Conservation (phyloP, 768 basidiomycete genomes). For the Krasilnikovozyma curviuscula region DNA sequence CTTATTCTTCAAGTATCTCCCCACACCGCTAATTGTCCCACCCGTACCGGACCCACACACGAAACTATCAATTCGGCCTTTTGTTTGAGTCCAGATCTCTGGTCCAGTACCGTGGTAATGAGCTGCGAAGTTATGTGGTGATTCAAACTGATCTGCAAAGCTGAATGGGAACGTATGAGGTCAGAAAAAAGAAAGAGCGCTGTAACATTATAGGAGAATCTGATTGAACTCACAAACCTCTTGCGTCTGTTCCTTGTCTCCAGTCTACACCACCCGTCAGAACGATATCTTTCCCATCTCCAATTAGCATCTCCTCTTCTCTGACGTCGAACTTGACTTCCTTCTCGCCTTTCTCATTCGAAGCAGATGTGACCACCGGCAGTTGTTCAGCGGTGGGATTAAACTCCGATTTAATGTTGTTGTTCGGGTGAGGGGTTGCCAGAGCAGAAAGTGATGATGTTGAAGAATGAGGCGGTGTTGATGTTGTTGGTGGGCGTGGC, state of each 20-base stretch:
- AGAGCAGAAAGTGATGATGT: neutral
- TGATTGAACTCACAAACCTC: conserved; percentile 9
- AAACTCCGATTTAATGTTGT: neutral
- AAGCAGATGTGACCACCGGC: neutral
- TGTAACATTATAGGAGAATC: neutral
- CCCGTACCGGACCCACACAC: conserved; percentile 79
- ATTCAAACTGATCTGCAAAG: conserved; percentile 94
- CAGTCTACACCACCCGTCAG: conserved; percentile 3
- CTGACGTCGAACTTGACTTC: neutral
- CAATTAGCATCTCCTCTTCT: neutral
- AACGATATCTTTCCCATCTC: conserved; percentile 3
- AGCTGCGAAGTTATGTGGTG: conserved; percentile 70
- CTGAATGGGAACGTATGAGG: conserved; percentile 24
- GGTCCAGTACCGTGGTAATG: conserved; percentile 81
- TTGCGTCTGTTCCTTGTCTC: conserved; percentile 3
- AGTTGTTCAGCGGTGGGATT: neutral
- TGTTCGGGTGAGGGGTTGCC: neutral
- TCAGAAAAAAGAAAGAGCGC: neutral
- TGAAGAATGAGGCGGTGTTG: neutral
- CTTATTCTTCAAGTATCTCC: conserved; percentile 57
- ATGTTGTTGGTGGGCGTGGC: neutral
- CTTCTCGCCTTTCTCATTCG: neutral
- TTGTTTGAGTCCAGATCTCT: conserved; percentile 85
- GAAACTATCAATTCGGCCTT: conserved; percentile 61
- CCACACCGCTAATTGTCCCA: conserved; percentile 77